phyloP scores from a whole-genome alignment of 1,284 basidiomycete genomes.

The Malassezia restricta region DNA sequence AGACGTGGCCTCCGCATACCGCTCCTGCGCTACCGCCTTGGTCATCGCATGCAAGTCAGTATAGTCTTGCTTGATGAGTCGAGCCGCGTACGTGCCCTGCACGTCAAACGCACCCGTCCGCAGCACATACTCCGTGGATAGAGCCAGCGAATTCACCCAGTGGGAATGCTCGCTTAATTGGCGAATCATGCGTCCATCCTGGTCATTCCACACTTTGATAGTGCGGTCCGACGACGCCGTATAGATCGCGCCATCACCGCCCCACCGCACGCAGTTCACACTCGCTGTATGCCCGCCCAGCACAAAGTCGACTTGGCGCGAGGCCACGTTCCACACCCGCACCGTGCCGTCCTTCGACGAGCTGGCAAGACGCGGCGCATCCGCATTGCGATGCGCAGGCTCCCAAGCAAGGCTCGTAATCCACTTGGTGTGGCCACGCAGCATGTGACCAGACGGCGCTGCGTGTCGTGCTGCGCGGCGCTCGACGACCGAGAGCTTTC shows the following conservation, averaged over 20 bases:
- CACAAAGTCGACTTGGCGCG: slow-evolving; percentile 65
- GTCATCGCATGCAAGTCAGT: slow-evolving; percentile 13
- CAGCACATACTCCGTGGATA: slow-evolving; percentile 88
- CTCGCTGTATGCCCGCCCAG: slow-evolving; percentile 86
- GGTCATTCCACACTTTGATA: slow-evolving; percentile 83
- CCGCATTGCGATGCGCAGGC: slow-evolving; percentile 59
- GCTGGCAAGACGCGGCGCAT: slow-evolving; percentile 62
- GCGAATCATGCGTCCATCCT: slow-evolving; percentile 54
- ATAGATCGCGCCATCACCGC: slow-evolving; percentile 55
- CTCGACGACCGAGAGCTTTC: slow-evolving; percentile 32
- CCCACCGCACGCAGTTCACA: slow-evolving; percentile 93
- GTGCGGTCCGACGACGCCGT: slow-evolving; percentile 88
- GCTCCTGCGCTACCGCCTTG: slow-evolving; percentile 47
- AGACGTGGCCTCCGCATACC: slow-evolving; percentile 63
- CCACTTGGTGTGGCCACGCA: slow-evolving; percentile 87
- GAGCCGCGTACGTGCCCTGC: slow-evolving; percentile 44
- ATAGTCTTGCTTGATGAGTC: not conserved
- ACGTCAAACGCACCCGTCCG: slow-evolving; percentile 92
- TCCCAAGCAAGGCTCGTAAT: slow-evolving; percentile 94
- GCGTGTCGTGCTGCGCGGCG: slow-evolving; percentile 33
- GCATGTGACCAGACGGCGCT: slow-evolving; percentile 27
- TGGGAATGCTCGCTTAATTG: slow-evolving; percentile 89
- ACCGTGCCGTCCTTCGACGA: slow-evolving; percentile 94
- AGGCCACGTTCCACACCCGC: slow-evolving; percentile 73
- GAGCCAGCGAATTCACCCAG: slow-evolving; percentile 91